phyloP scores from a whole-genome alignment of 306 rosid species.

The Prunus mume region DNA sequence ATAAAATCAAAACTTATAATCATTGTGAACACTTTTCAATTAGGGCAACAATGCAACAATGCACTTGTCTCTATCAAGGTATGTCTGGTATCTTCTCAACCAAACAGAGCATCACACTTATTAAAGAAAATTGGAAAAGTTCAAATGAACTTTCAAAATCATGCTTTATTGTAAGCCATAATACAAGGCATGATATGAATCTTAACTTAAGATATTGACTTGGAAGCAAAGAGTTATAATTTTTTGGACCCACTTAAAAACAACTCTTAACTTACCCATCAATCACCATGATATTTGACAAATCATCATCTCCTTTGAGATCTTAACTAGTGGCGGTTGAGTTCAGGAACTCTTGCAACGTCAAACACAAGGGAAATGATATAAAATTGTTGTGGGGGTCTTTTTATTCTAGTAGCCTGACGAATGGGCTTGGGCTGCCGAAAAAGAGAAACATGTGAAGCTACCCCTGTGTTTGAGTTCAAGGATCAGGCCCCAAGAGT shows the following conservation, averaged over 20 bases:
- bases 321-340: neutral
- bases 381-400: too few relatives aligned
- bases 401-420: too few relatives aligned
- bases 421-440: too few relatives aligned
- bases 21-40: neutral
- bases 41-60: neutral
- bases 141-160: constrained; percentile 1
- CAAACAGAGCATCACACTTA: neutral
- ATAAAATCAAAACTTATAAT: neutral
- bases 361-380: neutral
- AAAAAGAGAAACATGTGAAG: too few relatives aligned
- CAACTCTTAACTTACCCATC: neutral
- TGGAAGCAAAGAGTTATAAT: neutral
- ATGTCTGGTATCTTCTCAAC: neutral
- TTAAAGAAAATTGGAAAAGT: neutral
- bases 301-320: neutral
- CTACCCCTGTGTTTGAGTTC: too few relatives aligned
- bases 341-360: neutral
- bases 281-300: neutral
- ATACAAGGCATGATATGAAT: neutral
- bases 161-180: neutral
- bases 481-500: too few relatives aligned
- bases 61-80: neutral
- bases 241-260: neutral
- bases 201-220: neutral